Evolutionary conservation across 768 basidiomycete species (phyloP).

Genomic region (Amanita thiersii): DNA sequence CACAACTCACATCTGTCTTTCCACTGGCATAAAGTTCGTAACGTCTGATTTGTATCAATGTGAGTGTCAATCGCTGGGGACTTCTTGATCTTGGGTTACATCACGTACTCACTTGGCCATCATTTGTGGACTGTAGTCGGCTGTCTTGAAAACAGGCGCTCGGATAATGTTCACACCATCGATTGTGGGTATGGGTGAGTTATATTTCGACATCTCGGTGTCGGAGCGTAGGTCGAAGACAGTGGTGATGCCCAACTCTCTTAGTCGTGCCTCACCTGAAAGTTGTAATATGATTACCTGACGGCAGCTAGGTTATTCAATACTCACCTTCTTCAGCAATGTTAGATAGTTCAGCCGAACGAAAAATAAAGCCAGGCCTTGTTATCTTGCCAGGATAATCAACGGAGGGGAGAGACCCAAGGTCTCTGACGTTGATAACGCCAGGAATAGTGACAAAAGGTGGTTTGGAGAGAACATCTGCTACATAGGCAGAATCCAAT

Average conservation of each 20-base stretch:
- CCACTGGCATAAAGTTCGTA: conserved; percentile 73
- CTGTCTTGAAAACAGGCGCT: conserved; percentile 58
- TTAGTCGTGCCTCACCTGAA: conserved; percentile 51
- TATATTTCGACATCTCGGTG: conserved; percentile 70
- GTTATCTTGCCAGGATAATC: conserved; percentile 41
- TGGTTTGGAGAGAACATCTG: conserved; percentile 52
- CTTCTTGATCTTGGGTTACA: conserved; percentile 2
- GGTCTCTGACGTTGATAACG: conserved; percentile 68
- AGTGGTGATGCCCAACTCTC: conserved; percentile 52
- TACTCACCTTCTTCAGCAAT: conserved; percentile 62
- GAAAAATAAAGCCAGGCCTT: conserved; percentile 49
- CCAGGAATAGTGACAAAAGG: conserved; percentile 70
- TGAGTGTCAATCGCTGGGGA: conserved; percentile 18
- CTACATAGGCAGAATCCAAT: conserved; percentile 59
- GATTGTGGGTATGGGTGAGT: conserved; percentile 53
- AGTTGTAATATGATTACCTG: conserved; percentile 1
- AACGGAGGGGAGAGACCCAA: conserved; percentile 52
- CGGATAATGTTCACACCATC: conserved; percentile 54
- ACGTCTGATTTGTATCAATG: conserved; percentile 32
- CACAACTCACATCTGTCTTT: conserved; percentile 55
- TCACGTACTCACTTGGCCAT: conserved; percentile 73
- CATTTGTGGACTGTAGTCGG: conserved; percentile 78
- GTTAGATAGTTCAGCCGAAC: conserved; percentile 65
- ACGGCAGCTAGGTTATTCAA: background rate
- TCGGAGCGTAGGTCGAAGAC: conserved; percentile 78